phyloP scores from a whole-genome alignment of 2,329 filamentous ascomycete genomes.

The Seiridium unicorne region DNA sequence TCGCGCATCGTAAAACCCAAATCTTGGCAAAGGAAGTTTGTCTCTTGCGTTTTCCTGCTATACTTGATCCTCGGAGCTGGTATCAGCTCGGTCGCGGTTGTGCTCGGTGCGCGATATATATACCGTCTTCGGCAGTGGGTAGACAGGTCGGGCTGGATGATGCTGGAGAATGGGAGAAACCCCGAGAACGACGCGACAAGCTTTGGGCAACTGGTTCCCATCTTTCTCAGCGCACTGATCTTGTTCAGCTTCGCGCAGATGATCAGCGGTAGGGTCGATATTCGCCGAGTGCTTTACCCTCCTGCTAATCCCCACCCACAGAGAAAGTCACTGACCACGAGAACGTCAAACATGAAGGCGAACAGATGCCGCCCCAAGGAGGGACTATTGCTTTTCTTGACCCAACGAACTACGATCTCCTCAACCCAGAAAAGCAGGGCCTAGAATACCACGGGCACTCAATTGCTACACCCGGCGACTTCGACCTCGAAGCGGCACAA shows the following conservation, averaged over 20 bases:
- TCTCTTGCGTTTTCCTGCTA: constrained; percentile 14
- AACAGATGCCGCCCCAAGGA: constrained; percentile 10
- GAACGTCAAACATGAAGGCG: constrained; percentile 14
- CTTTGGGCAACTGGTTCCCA: constrained; percentile 34
- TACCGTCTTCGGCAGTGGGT: constrained; percentile 25
- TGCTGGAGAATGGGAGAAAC: constrained; percentile 15
- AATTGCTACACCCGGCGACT: too few species aligned
- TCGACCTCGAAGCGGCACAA: too few species aligned
- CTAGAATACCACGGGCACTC: too few species aligned
- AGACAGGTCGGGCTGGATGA: constrained; percentile 20
- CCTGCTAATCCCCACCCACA: background rate
- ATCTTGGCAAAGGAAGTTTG: constrained; percentile 9
- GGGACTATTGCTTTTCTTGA: constrained; percentile 7
- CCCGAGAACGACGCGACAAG: constrained; percentile 29
- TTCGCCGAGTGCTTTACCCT: background rate
- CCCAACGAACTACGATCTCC: background rate
- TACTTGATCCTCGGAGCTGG: constrained; percentile 22
- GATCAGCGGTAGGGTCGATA: constrained; percentile 21
- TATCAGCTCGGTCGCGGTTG: constrained; percentile 19
- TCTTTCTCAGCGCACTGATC: constrained; percentile 27
- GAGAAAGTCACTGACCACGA: constrained; percentile 17
- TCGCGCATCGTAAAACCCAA: constrained; percentile 6
- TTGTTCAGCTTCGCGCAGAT: constrained; percentile 29
- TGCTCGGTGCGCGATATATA: constrained; percentile 22
- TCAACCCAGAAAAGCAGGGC: background rate